A percentile compares a stretch with the other conserved stretches of the same genome.
Evolutionary conservation across 2,329 filamentous ascomycete genomes (phyloP).

Genomic region (Geosmithia morbida): DNA sequence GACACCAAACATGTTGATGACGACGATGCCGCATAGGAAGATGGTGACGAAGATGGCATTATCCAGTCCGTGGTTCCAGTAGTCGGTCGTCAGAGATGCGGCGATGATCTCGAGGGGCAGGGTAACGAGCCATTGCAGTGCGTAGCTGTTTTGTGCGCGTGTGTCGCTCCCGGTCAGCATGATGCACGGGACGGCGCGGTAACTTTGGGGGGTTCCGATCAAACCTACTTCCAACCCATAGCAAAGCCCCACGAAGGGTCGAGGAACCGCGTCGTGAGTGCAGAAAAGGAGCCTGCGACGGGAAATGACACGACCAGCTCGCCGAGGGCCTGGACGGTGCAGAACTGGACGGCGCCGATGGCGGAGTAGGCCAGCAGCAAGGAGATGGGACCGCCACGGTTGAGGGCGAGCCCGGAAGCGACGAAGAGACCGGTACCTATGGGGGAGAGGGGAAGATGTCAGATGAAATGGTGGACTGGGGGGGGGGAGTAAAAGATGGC

Average conservation of each 20-base stretch:
- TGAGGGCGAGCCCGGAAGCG: conserved; percentile 58
- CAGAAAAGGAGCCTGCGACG: conserved; percentile 81
- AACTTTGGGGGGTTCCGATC: not conserved
- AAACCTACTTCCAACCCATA: conserved; percentile 78
- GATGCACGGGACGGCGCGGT: conserved; percentile 1
- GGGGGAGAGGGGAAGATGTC: too few relatives aligned
- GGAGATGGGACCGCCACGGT: conserved; percentile 62
- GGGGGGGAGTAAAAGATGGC: not conserved
- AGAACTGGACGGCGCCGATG: conserved; percentile 79
- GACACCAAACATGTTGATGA: conserved; percentile 79
- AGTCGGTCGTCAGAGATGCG: conserved; percentile 69
- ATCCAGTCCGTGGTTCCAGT: conserved; percentile 54
- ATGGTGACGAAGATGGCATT: conserved; percentile 69
- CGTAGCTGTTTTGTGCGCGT: conserved; percentile 42
- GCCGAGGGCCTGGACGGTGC: conserved; percentile 80
- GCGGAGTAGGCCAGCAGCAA: conserved; percentile 64
- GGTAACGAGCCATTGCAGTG: conserved; percentile 74
- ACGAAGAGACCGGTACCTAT: conserved; percentile 78
- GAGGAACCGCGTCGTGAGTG: conserved; percentile 86
- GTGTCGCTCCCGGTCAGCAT: not conserved
- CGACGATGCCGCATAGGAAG: conserved; percentile 62
- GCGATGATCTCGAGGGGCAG: conserved; percentile 79
- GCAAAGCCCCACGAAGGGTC: conserved; percentile 92
- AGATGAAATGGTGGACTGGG: not conserved
- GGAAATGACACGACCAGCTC: conserved; percentile 86